These are phyloP conservation scores for Calocybe gangraenosa DNA, from an alignment of 768 basidiomycete species.

Conservation along the genomic window DNA sequence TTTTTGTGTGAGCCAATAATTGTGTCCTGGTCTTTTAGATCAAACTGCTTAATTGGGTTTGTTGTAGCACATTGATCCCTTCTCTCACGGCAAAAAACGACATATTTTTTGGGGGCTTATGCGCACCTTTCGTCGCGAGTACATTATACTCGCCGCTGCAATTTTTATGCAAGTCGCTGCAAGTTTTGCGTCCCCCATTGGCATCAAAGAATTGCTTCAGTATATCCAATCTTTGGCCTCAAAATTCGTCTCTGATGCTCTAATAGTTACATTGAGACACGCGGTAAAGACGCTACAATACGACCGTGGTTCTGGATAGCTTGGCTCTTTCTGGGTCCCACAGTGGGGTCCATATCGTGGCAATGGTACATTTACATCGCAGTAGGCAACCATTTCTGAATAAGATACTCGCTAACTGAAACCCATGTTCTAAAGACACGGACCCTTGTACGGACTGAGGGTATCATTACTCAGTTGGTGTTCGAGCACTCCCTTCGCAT, in stretches of 20 bases:
- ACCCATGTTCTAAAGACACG: constrained; percentile 32
- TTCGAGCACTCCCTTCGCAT: constrained; percentile 53
- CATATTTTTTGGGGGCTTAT: constrained; percentile 47
- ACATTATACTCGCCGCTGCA: constrained; percentile 23
- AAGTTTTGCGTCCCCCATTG: constrained; percentile 33
- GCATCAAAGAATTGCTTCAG: constrained; percentile 37
- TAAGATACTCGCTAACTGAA: neutral
- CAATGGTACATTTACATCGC: constrained; percentile 52
- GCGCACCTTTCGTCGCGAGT: constrained; percentile 32
- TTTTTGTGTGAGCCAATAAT: constrained; percentile 25
- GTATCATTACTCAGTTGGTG: constrained; percentile 35
- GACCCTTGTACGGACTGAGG: constrained; percentile 44
- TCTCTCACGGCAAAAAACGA: constrained; percentile 31
- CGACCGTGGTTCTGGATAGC: constrained; percentile 71
- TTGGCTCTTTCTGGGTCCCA: constrained; percentile 45
- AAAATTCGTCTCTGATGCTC: neutral
- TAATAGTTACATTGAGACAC: constrained; percentile 54
- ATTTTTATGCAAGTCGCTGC: constrained; percentile 21
- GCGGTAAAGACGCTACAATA: constrained; percentile 41
- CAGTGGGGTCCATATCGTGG: constrained; percentile 35
- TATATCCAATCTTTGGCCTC: constrained; percentile 15
- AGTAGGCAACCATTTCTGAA: constrained; percentile 23
- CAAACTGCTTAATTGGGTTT: neutral
- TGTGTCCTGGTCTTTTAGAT: neutral
- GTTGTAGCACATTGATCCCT: constrained; percentile 34